phyloP scores from a whole-genome alignment of 495 filamentous ascomycete genomes.

The Cryomyces minteri region DNA sequence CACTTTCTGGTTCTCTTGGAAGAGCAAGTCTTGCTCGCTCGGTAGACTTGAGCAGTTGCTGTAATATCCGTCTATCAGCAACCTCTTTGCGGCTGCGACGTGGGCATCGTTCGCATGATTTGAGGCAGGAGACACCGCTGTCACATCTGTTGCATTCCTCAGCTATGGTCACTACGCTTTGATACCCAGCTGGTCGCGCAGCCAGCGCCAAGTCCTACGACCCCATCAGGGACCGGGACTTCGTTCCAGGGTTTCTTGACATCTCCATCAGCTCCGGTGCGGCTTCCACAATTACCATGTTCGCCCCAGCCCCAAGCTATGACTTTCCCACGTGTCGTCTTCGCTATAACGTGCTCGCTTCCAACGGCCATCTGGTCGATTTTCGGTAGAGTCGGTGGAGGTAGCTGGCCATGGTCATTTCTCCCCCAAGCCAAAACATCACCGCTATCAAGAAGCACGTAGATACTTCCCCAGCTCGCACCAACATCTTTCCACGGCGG shows the following conservation, averaged over 20 bases:
- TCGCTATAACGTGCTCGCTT: slow-evolving; percentile 67
- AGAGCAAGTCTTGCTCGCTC: no score
- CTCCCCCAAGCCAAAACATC: slow-evolving; percentile 50
- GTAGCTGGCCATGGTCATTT: slow-evolving; percentile 66
- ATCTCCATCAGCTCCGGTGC: slow-evolving; percentile 37
- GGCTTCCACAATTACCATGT: slow-evolving; percentile 84
- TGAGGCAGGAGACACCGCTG: no score
- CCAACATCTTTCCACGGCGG: slow-evolving; percentile 37
- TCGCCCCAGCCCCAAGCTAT: slow-evolving; percentile 89
- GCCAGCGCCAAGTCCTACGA: slow-evolving; percentile 49
- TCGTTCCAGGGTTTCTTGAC: slow-evolving; percentile 43
- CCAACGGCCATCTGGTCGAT: slow-evolving; percentile 49
- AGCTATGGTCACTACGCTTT: no score
- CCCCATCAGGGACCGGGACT: slow-evolving; percentile 1
- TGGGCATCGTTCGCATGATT: no score
- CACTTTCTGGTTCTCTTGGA: no score
- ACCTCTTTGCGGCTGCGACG: no score
- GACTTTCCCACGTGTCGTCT: slow-evolving; percentile 39
- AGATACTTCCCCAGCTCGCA: slow-evolving; percentile 71
- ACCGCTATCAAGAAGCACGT: slow-evolving; percentile 40
- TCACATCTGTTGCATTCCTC: no score
- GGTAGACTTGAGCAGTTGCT: no score
- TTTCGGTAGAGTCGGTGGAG: slow-evolving; percentile 33
- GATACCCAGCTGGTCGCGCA: slow-evolving; percentile 75
- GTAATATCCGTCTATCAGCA: no score